phyloP scores from a whole-genome alignment of 176 grass and related monocot genomes.

The sorghum (Sorghum bicolor) region Sorghum_bicolor_NCBIv3 NC_012871.2:1473001-1473500 shows the following conservation, averaged over 20 bases:
- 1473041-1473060: not conserved
- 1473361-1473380: not conserved
- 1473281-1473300: too few species aligned
- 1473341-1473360: not conserved
- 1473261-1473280: too few species aligned
- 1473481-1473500: not conserved
- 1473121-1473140: not conserved
- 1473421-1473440: not conserved
- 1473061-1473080: not conserved
- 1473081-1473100: not conserved
- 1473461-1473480: not conserved
- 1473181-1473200: not conserved
- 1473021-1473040: not conserved
- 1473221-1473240: not conserved
- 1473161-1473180: not conserved
- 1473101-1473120: not conserved
- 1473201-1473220: not conserved
- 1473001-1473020: too few species aligned
- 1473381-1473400: not conserved
- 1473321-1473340: not conserved
- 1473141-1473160: not conserved
- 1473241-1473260: too few species aligned
- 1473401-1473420: not conserved
- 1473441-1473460: not conserved
- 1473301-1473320: too few species aligned